These are phyloP conservation scores for Stevia rebaudiana DNA, from an alignment of 140 eudicot species.

Conservation along the genomic window DNA sequence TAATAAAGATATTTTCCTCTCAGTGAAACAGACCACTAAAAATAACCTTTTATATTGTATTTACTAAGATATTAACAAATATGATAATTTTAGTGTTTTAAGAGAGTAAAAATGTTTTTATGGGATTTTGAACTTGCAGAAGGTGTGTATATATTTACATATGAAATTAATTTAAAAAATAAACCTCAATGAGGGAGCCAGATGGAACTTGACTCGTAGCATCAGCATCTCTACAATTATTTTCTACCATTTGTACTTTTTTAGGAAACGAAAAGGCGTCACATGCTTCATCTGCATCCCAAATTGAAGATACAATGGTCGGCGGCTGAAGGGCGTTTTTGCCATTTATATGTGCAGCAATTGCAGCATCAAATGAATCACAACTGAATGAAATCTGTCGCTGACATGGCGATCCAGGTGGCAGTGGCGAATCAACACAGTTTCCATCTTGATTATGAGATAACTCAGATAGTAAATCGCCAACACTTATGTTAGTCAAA, in stretches of 20 bases:
- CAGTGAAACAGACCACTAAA: background rate
- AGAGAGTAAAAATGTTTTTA: background rate
- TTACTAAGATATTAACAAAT: background rate
- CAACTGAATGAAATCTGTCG: slow-evolving; percentile 49
- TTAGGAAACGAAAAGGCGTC: slow-evolving; percentile 82
- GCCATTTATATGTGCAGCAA: slow-evolving; percentile 72
- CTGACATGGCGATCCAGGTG: slow-evolving; percentile 11
- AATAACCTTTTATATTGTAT: background rate
- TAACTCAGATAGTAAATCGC: slow-evolving; percentile 66
- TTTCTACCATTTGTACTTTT: slow-evolving; percentile 27
- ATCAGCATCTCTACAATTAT: slow-evolving; percentile 12
- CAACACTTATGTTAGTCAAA: slow-evolving; percentile 74
- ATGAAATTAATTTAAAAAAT: background rate
- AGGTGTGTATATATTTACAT: background rate
- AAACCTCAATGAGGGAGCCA: slow-evolving; percentile 45
- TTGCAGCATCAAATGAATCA: slow-evolving; percentile 96
- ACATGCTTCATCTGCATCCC: slow-evolving; percentile 95
- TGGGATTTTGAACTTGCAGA: background rate
- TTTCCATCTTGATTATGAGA: slow-evolving; percentile 9
- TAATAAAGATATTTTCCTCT: background rate
- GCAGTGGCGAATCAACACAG: slow-evolving; percentile 5
- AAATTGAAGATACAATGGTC: slow-evolving; percentile 42
- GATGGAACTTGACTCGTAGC: slow-evolving; percentile 22
- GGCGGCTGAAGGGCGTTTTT: slow-evolving; percentile 43
- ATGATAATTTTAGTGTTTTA: background rate